Base-by-base conservation (phyloP, 306 rosid genomes). In the Trifolium repens region DNA sequence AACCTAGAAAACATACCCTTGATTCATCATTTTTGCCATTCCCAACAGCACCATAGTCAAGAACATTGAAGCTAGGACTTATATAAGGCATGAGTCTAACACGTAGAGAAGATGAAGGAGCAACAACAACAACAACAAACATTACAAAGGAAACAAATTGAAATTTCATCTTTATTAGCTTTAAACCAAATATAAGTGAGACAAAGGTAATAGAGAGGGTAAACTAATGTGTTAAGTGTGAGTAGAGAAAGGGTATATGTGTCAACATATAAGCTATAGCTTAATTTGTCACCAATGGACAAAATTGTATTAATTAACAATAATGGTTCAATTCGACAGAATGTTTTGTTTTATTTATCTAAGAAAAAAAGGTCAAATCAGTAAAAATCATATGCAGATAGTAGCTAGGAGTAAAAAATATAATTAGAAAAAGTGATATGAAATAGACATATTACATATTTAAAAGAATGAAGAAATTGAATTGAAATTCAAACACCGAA, bases 1-100 rank as follows among this genome's bases (percentile, higher is more conserved):
- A 27, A 27, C 30, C 14, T 11, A 26, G 0, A 24, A 26, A 26
- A 53, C 32, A 50, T 70, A 70, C 74, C 43, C 39, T 43, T 50
- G 74, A n/a, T 30, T 70, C 74, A 4, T 70, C 74, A 50, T 50
- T 32, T 50, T 52, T 37, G 47, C 62, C 74, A 52, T 50, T 52
- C 34, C 74, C 74, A 8, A 26, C 37, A n/a, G 62, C 74, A 70
- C 62, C 62, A 52, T 70, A 70, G 74, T 50, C 61, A 70, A 70
- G 47, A 52, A 70, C 74, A 70, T 70, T 50, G 62, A 50, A 70
- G 49, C 12, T 50, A 1, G 57, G 58, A 24, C 40, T 8, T 14
- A 9, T 12, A 67, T 24, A 9, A 14, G 12, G 9, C 4, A 1
- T 13, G 37, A 37, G 7, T 67, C 57, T 67, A 46, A 32, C 13